phyloP scores from a whole-genome alignment of 139 green algal genomes.

The Mychonastes homosphaera region DNA sequence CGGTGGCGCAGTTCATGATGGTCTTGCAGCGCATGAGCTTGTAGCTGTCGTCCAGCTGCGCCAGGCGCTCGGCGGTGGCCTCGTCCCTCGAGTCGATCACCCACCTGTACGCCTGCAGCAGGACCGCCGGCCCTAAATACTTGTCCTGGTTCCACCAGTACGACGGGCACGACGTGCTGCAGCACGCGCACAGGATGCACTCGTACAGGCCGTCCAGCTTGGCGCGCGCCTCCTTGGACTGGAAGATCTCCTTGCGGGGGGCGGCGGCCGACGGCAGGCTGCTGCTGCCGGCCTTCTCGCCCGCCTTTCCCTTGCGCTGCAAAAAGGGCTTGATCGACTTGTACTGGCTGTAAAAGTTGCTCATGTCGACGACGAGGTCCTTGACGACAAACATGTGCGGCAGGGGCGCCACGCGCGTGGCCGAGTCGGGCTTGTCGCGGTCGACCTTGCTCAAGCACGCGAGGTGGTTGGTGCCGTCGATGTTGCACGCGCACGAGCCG shows the following conservation, averaged over 20 bases:
- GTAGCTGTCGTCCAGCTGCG: conserved; percentile 84
- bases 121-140: conserved; percentile 93
- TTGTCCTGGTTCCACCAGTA: conserved; percentile 99
- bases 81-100: conserved; percentile 70
- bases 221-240: conserved; percentile 77
- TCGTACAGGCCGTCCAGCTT: conserved; percentile 99
- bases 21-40: conserved; percentile 97
- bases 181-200: conserved; percentile 99
- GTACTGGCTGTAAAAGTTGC: conserved; percentile 99
- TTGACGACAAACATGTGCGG: conserved; percentile 98
- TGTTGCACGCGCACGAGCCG: conserved; percentile 98
- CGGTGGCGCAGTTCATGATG: conserved; percentile 92
- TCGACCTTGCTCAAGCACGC: conserved; percentile 88
- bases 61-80: conserved; percentile 78
- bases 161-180: conserved; percentile 86
- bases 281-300: conserved; percentile 10
- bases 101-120: conserved; percentile 88
- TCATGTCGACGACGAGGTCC: conserved; percentile 98
- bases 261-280: neutral
- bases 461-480: conserved; percentile 91
- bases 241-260: conserved; percentile 66
- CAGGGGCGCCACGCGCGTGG: conserved; percentile 83
- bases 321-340: conserved; percentile 97
- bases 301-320: conserved; percentile 55
- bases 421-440: conserved; percentile 29